A percentile compares a stretch with the other conserved stretches of the same genome.
Conservation (phyloP, 352 stramenopile genomes). For the Phytophthora melonis region DNA sequence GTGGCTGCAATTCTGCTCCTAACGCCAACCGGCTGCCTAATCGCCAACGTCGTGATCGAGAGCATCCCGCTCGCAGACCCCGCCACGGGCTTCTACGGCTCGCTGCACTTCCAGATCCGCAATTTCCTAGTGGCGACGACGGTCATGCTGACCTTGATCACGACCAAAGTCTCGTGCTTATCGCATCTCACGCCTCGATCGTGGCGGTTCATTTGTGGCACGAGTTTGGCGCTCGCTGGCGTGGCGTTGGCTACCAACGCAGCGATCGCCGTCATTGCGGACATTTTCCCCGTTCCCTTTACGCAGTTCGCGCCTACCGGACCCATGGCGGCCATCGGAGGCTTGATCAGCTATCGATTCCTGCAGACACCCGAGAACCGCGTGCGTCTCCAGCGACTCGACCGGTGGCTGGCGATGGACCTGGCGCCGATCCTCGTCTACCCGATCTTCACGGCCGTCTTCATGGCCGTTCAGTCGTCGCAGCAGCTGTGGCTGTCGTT, state of each 20-base stretch:
- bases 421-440: constrained; percentile 42
- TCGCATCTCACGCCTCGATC: constrained; percentile 20
- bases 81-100: constrained; percentile 15
- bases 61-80: constrained; percentile 35
- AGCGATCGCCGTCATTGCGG: constrained; percentile 1
- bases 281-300: constrained; percentile 47
- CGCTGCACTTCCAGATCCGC: constrained; percentile 35
- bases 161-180: constrained; percentile 34
- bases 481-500: constrained; percentile 45
- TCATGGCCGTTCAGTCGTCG: constrained; percentile 28
- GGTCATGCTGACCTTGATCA: constrained; percentile 13
- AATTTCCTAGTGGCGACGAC: constrained; percentile 29
- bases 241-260: constrained; percentile 29
- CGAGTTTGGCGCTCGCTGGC: constrained; percentile 9
- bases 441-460: constrained; percentile 38
- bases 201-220: constrained; percentile 10
- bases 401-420: constrained; percentile 22
- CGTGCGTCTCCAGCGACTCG: constrained; percentile 16
- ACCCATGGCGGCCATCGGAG: constrained; percentile 16
- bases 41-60: constrained; percentile 33
- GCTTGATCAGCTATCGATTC: constrained; percentile 14
- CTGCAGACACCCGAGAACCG: constrained; percentile 2
- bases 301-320: constrained; percentile 23
- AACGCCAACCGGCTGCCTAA: constrained; percentile 22
- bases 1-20: constrained; percentile 19